phyloP scores from a whole-genome alignment of 495 filamentous ascomycete genomes.

The Podospora pseudopauciseta region DNA sequence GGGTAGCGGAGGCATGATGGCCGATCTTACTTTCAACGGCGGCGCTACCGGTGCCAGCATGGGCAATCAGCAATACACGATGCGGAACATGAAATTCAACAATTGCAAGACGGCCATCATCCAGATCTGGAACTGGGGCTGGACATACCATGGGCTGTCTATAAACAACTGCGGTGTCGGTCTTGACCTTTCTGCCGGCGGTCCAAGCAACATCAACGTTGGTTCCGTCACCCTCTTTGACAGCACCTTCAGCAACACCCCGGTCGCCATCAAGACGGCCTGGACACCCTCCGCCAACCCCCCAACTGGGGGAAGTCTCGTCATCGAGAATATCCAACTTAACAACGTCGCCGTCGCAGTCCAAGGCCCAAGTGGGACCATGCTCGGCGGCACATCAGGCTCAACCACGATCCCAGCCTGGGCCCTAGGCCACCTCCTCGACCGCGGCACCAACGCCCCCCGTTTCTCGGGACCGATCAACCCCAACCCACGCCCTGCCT shows the following conservation, averaged over 20 bases:
- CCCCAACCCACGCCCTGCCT: slow-evolving; percentile 37
- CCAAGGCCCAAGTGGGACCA: slow-evolving; percentile 46
- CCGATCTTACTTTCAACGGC: slow-evolving; percentile 63
- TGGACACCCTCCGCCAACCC: slow-evolving; percentile 50
- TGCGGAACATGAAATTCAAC: slow-evolving; percentile 66
- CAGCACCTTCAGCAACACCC: slow-evolving; percentile 66
- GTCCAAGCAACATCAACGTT: slow-evolving; percentile 44
- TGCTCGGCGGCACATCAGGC: slow-evolving; percentile 57
- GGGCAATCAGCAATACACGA: slow-evolving; percentile 81
- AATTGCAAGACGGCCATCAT: slow-evolving; percentile 56
- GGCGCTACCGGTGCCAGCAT: slow-evolving; percentile 61
- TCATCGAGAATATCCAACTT: slow-evolving; percentile 66
- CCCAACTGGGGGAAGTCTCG: slow-evolving; percentile 49
- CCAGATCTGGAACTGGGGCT: slow-evolving; percentile 54
- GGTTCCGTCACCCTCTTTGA: slow-evolving; percentile 65
- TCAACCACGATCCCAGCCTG: slow-evolving; percentile 50
- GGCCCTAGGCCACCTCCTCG: slow-evolving; percentile 47
- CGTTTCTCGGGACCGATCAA: slow-evolving; percentile 32
- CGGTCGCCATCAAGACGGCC: slow-evolving; percentile 64
- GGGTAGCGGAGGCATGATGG: slow-evolving; percentile 65
- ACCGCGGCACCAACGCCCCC: slow-evolving; percentile 27
- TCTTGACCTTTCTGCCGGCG: slow-evolving; percentile 63
- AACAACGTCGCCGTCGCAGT: slow-evolving; percentile 59
- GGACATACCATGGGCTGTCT: slow-evolving; percentile 54
- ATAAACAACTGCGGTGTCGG: slow-evolving; percentile 70